phyloP scores from a whole-genome alignment of 2,329 filamentous ascomycete genomes.

The Cladophialophora bantiana region DNA sequence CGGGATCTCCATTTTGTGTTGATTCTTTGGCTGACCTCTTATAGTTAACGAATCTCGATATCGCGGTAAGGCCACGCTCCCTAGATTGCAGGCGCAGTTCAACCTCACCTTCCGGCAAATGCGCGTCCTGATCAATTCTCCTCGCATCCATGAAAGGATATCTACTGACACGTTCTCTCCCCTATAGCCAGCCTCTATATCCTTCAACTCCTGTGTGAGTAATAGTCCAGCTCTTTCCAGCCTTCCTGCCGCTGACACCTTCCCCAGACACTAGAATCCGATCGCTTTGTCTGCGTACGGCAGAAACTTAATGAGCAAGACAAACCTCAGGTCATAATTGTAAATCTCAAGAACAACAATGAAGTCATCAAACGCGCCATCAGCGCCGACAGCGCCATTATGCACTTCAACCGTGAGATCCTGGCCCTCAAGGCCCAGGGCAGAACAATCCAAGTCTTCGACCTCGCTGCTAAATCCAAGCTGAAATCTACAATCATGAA shows the following conservation, averaged over 20 bases:
- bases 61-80: slow-evolving; percentile 57
- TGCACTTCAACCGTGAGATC: slow-evolving; percentile 97
- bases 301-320: slow-evolving; percentile 87
- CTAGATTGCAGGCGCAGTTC: slow-evolving; percentile 25
- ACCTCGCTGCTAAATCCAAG: slow-evolving; percentile 90
- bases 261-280: slow-evolving; percentile 91
- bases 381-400: slow-evolving; percentile 99
- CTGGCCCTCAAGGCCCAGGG: slow-evolving; percentile 96
- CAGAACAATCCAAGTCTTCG: slow-evolving; percentile 96
- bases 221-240: slow-evolving; percentile 19
- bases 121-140: neutral
- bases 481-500: slow-evolving; percentile 96
- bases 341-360: slow-evolving; percentile 97
- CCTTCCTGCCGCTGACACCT: slow-evolving; percentile 36
- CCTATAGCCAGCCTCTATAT: slow-evolving; percentile 72
- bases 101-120: neutral
- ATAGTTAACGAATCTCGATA: slow-evolving; percentile 61
- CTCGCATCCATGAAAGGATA: neutral
- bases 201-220: slow-evolving; percentile 86
- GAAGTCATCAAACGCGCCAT: slow-evolving; percentile 93
- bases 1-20: neutral
- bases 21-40: slow-evolving; percentile 45
- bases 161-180: slow-evolving; percentile 41
- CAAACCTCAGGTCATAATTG: slow-evolving; percentile 92
- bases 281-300: slow-evolving; percentile 93